Percentiles rank a stretch among this genome's conserved stretches.
Conservation (phyloP, 1,139 yeast genomes). For the Magnusiomyces fungicola region DNA sequence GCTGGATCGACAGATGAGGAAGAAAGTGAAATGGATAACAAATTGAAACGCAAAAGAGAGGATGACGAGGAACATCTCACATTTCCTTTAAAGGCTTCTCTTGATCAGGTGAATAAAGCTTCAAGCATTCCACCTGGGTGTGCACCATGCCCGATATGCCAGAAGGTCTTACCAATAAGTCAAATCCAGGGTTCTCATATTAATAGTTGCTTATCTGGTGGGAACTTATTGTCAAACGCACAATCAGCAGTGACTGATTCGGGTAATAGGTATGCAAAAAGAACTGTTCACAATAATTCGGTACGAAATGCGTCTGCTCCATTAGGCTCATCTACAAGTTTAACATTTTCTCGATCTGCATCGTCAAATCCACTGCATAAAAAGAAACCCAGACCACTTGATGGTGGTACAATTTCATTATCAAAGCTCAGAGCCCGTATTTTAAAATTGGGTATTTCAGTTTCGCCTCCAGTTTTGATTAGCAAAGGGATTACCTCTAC, state of each 20-base stretch:
- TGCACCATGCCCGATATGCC: constrained; percentile 61
- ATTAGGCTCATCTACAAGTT: too few relatives aligned
- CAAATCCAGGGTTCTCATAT: constrained; percentile 60
- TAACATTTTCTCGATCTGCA: constrained; percentile 24
- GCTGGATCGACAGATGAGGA: too few relatives aligned
- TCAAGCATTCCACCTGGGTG: constrained; percentile 1
- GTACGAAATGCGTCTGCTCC: too few relatives aligned
- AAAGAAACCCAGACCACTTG: constrained; percentile 42
- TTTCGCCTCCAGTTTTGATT: neutral
- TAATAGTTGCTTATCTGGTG: constrained; percentile 49
- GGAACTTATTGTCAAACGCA: constrained; percentile 4
- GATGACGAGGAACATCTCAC: constrained; percentile 2
- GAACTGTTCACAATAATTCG: too few relatives aligned
- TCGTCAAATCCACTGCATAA: neutral
- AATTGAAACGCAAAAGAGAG: constrained; percentile 3
- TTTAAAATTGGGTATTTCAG: constrained; percentile 45
- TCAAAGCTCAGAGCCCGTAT: constrained; percentile 45
- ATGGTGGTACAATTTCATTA: constrained; percentile 40
- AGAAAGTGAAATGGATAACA: too few relatives aligned
- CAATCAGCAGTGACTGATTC: too few relatives aligned
- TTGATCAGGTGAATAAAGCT: too few relatives aligned
- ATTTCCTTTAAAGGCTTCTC: too few relatives aligned
- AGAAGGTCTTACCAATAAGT: constrained; percentile 46
- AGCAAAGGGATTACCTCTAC: too few relatives aligned
- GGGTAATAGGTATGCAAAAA: too few relatives aligned